These are phyloP conservation scores for Bauhinia variegata DNA, from an alignment of 306 rosid genomes.

Conservation along the genomic window DNA sequence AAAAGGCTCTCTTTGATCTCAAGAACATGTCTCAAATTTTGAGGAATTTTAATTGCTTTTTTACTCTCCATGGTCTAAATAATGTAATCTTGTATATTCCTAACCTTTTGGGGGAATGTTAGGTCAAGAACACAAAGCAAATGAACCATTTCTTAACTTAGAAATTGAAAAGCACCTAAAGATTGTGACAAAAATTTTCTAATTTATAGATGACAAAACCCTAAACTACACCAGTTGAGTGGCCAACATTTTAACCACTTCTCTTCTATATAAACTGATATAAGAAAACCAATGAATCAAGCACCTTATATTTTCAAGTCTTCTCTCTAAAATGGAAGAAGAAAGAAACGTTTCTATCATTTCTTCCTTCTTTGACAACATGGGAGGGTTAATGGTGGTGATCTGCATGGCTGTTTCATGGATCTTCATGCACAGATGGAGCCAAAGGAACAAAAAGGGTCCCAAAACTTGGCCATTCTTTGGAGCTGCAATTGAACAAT, in stretches of 20 bases:
- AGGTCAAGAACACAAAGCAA: slow-evolving; percentile 43
- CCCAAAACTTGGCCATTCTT: slow-evolving; percentile 92
- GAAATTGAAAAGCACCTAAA: slow-evolving; percentile 24
- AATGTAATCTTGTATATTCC: not conserved
- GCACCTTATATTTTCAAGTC: slow-evolving; percentile 10
- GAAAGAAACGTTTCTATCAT: slow-evolving; percentile 20
- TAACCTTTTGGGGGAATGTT: slow-evolving; percentile 4
- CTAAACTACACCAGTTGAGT: slow-evolving; percentile 24
- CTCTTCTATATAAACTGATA: slow-evolving; percentile 5
- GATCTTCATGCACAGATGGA: slow-evolving; percentile 71
- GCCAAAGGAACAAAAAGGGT: slow-evolving; percentile 67
- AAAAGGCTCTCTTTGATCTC: slow-evolving; percentile 25
- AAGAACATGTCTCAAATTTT: slow-evolving; percentile 4
- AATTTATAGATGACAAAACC: not conserved
- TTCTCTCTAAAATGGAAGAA: slow-evolving; percentile 34
- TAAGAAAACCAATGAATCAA: slow-evolving; percentile 37
- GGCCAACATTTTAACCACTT: slow-evolving; percentile 43
- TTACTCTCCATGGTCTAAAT: too few species aligned
- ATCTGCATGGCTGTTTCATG: slow-evolving; percentile 56
- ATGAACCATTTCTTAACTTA: slow-evolving; percentile 36
- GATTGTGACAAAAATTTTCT: slow-evolving; percentile 41
- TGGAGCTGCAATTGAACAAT: slow-evolving; percentile 84
- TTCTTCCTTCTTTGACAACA: slow-evolving; percentile 29
- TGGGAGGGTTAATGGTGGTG: slow-evolving; percentile 46
- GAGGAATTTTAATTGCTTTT: not conserved